phyloP scores from a whole-genome alignment of 768 basidiomycete genomes.

The Amanita exitialis region DNA sequence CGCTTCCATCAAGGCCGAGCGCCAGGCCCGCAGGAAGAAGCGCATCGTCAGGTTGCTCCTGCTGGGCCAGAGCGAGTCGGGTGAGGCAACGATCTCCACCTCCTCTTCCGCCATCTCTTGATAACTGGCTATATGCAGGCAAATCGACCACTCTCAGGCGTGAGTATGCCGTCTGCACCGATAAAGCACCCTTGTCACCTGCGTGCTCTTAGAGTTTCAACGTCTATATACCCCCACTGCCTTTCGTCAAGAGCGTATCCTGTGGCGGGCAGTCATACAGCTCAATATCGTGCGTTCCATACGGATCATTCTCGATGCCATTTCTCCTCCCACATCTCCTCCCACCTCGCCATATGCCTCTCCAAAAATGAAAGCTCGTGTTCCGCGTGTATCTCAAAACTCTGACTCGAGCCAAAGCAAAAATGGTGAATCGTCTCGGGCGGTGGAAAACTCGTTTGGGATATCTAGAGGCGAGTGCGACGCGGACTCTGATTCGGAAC shows the following conservation, averaged over 20 bases:
- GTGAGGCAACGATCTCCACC: constrained; percentile 20
- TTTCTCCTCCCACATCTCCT: constrained; percentile 19
- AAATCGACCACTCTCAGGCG: constrained; percentile 78
- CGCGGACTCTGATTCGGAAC: constrained; percentile 14
- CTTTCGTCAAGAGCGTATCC: constrained; percentile 64
- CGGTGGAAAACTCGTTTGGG: constrained; percentile 8
- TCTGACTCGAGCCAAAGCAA: background rate
- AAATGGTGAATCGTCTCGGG: constrained; percentile 1
- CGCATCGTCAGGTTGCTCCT: constrained; percentile 63
- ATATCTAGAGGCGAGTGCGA: constrained; percentile 17
- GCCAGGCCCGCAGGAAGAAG: constrained; percentile 53
- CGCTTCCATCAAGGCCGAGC: constrained; percentile 58
- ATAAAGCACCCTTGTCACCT: background rate
- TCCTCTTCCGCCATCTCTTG: constrained; percentile 5
- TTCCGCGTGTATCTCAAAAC: constrained; percentile 16
- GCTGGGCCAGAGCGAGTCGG: constrained; percentile 78
- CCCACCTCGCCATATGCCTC: constrained; percentile 25
- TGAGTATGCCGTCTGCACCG: constrained; percentile 28
- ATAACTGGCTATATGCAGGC: constrained; percentile 26
- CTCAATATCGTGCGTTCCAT: constrained; percentile 74
- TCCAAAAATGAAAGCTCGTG: constrained; percentile 22
- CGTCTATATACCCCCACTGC: constrained; percentile 63
- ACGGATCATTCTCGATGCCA: constrained; percentile 59
- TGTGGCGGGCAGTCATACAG: constrained; percentile 81
- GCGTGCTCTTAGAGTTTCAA: constrained; percentile 52